phyloP scores from a whole-genome alignment of 345 rosid genomes.

The Pistacia vera region DNA sequence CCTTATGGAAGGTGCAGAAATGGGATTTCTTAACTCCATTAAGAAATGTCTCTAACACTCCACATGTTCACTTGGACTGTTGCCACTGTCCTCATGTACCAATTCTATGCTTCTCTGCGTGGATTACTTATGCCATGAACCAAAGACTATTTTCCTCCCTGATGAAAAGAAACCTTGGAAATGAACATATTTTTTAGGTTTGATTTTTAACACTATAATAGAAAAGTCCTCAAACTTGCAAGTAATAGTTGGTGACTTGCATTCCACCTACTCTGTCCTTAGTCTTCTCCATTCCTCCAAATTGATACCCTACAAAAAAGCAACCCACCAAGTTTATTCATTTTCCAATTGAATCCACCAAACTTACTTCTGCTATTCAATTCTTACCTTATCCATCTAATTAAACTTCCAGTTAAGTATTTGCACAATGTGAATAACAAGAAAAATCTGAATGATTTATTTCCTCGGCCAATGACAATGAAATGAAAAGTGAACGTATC shows the following conservation, averaged over 20 bases:
- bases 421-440: not conserved
- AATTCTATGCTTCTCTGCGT: not conserved
- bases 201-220: constrained; percentile 25
- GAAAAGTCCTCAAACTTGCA: too few species aligned
- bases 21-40: not conserved
- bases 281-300: constrained; percentile 22
- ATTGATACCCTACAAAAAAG: constrained; percentile 8
- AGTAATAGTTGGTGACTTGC: constrained; percentile 63
- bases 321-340: not conserved
- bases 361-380: constrained; percentile 9
- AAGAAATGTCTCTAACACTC: not conserved
- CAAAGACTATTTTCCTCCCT: not conserved
- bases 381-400: not conserved
- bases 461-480: constrained; percentile 5
- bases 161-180: constrained; percentile 14
- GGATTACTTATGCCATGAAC: constrained; percentile 13
- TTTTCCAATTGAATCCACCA: constrained; percentile 30
- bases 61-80: not conserved
- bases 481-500: not conserved
- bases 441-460: not conserved
- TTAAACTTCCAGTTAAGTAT: not conserved
- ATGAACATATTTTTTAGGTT: constrained; percentile 29
- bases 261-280: constrained; percentile 55
- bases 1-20: not conserved
- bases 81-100: not conserved